Conservation (phyloP, 2,329 filamentous ascomycete species). For the Epichloe gansuensis region DNA sequence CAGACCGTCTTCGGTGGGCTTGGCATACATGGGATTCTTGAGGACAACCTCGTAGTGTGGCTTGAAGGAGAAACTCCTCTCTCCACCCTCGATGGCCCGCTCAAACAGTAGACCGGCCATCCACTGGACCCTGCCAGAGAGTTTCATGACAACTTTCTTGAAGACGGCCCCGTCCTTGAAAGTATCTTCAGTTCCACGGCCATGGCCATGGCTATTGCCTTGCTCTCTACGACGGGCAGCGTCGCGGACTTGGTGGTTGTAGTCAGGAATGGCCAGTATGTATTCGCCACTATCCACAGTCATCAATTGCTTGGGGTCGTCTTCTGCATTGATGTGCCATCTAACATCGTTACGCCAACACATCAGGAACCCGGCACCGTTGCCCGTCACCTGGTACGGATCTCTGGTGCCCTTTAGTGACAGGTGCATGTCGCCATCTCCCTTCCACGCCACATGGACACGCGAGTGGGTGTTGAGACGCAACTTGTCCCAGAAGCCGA, state of each 20-base stretch:
- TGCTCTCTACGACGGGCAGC: conserved; percentile 38
- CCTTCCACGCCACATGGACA: conserved; percentile 81
- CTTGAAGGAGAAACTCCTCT: conserved; percentile 75
- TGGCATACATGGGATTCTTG: conserved; percentile 66
- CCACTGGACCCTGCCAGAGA: conserved; percentile 93
- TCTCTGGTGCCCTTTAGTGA: conserved; percentile 85
- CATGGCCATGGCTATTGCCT: conserved; percentile 43
- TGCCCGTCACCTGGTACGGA: conserved; percentile 84
- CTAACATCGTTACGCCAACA: conserved; percentile 93
- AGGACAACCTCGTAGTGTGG: conserved; percentile 87
- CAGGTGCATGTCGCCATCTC: conserved; percentile 89
- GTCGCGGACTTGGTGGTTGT: conserved; percentile 73
- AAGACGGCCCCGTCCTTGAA: conserved; percentile 69
- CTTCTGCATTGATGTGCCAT: conserved; percentile 72
- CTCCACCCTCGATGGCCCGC: conserved; percentile 58
- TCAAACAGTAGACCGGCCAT: conserved; percentile 87
- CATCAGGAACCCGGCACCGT: conserved; percentile 93
- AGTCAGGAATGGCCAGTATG: conserved; percentile 87
- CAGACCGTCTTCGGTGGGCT: conserved; percentile 37
- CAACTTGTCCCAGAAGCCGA: conserved; percentile 99
- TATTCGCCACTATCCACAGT: conserved; percentile 92
- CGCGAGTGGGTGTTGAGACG: conserved; percentile 87
- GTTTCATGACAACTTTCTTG: conserved; percentile 98
- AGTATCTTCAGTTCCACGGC: conserved; percentile 48
- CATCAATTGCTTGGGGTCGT: conserved; percentile 89